phyloP scores from a whole-genome alignment of 495 filamentous ascomycete species.

The Daldinia concentrica region DNA sequence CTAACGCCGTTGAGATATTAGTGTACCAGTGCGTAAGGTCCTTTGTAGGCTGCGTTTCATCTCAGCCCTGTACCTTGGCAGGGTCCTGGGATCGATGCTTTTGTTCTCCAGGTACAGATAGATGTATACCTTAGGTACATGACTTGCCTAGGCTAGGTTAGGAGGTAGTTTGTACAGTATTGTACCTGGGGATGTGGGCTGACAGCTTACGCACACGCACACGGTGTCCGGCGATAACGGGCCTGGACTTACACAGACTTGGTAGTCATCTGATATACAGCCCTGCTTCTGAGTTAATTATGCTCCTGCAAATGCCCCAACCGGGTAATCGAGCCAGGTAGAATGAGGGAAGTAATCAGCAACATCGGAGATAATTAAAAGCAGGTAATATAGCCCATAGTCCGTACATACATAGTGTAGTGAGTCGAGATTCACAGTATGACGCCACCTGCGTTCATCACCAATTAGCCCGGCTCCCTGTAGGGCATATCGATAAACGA shows the following conservation, averaged over 20 bases:
- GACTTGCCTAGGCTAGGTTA: no score
- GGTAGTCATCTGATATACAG: slow-evolving; percentile 39
- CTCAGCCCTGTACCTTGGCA: slow-evolving; percentile 40
- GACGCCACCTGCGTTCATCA: slow-evolving; percentile 35
- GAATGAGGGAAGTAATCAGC: slow-evolving; percentile 38
- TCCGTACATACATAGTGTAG: neutral
- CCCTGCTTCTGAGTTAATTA: slow-evolving; percentile 38
- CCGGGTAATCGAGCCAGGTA: slow-evolving; percentile 22
- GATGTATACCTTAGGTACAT: neutral
- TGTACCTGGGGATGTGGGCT: slow-evolving; percentile 26
- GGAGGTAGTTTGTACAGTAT: neutral
- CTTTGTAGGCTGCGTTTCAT: slow-evolving; percentile 23
- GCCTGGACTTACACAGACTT: slow-evolving; percentile 17
- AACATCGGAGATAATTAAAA: slow-evolving; percentile 35
- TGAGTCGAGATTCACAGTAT: slow-evolving; percentile 33
- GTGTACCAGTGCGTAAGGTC: slow-evolving; percentile 4
- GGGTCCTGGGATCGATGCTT: slow-evolving; percentile 20
- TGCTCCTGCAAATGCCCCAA: slow-evolving; percentile 34
- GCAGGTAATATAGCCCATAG: slow-evolving; percentile 30
- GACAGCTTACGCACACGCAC: slow-evolving; percentile 31
- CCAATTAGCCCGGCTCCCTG: slow-evolving; percentile 35
- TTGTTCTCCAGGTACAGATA: slow-evolving; percentile 13
- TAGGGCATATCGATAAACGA: slow-evolving; percentile 44
- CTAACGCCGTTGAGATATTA: slow-evolving; percentile 7
- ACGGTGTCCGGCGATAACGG: slow-evolving; percentile 33